Evolutionary conservation across 768 basidiomycete species (phyloP), one percentile per base, ranked within the genome.

Genomic region (Leccinum broughii): DNA sequence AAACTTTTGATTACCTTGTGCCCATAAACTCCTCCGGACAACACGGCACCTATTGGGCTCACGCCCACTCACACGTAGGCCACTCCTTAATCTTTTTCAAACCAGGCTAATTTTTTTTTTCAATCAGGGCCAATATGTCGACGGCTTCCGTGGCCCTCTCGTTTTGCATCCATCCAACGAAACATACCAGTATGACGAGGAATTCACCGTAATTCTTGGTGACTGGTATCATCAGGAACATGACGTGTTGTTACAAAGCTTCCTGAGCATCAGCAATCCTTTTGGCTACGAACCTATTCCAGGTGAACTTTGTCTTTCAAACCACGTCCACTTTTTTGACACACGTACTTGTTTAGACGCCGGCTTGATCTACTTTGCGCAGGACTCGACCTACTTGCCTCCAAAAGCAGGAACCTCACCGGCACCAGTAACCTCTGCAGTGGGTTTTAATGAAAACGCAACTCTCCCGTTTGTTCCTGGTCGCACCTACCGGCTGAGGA

Each of bases 221-320:
- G 95, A 98, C 72, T 98, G 96, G 95, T 98, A 98, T 70, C 93
- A 97, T 70, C 71, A 86, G 6, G 80, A 92, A 70, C 90, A 93
- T 61, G 51, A 75, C 1, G 78, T 73, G 9, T 82, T 96, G 35
- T 54, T 91, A 55, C 72, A 85, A 26, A 72, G 83, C 35, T 95
- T 93, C 74, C 75, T 94, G 70, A 88, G 74, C 69, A 80, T 85
- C 46, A 77, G 81, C 8, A 90, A 96, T 72, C 95, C 95, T 0
- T 83, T 82, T 24, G 95, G 94, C 20, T 86, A 87, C 0, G 95
- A 98, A 69, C 95, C 95, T 22, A 82, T 96, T 14, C 94, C 94
- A n/a, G 81, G 92, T 88, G 62, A 58, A 78, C 66, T 14, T 34
- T 2, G 8, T 52, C 13, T 15, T 46, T 26, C 20, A 20, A 17